phyloP scores from a whole-genome alignment of 331 rosid species.

The Malus hybrid region DNA sequence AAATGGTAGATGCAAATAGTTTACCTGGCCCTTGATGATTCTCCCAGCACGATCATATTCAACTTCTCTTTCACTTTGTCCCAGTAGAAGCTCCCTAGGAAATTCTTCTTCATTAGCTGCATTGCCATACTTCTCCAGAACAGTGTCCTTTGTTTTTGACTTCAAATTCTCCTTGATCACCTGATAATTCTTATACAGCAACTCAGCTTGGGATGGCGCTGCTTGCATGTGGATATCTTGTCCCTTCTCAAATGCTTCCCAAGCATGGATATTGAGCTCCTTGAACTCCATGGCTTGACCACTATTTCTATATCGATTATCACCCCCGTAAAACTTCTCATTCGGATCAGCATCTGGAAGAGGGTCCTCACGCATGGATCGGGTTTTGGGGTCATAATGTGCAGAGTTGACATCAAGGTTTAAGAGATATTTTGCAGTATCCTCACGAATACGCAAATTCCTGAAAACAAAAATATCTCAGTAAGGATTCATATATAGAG shows the following conservation, averaged over 20 bases:
- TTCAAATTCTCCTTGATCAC: constrained; percentile 42
- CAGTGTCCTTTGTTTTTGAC: constrained; percentile 34
- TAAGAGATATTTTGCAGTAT: constrained; percentile 41
- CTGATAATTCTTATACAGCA: constrained; percentile 34
- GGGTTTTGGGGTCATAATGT: constrained; percentile 44
- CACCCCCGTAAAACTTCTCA: constrained; percentile 37
- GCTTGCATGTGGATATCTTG: constrained; percentile 49
- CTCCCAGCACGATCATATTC: constrained; percentile 51
- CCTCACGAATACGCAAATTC: constrained; percentile 48
- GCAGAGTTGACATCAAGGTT: constrained; percentile 45
- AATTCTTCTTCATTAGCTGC: constrained; percentile 35
- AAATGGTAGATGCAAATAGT: not conserved
- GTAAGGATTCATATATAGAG: not conserved
- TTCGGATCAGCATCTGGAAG: constrained; percentile 48
- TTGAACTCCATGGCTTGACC: constrained; percentile 48
- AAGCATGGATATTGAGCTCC: constrained; percentile 36
- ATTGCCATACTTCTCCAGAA: constrained; percentile 41
- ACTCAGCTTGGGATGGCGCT: constrained; percentile 45
- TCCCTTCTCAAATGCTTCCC: constrained; percentile 10
- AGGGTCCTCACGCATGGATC: constrained; percentile 50
- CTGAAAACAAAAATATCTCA: constrained; percentile 9
- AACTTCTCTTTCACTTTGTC: constrained; percentile 42
- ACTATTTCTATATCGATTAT: constrained; percentile 39
- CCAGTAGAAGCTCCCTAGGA: constrained; percentile 40
- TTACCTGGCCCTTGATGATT: constrained; percentile 41